Evolutionary conservation across 106 monocot species (phyloP).

Genomic region (Dendrobium huoshanense): DNA sequence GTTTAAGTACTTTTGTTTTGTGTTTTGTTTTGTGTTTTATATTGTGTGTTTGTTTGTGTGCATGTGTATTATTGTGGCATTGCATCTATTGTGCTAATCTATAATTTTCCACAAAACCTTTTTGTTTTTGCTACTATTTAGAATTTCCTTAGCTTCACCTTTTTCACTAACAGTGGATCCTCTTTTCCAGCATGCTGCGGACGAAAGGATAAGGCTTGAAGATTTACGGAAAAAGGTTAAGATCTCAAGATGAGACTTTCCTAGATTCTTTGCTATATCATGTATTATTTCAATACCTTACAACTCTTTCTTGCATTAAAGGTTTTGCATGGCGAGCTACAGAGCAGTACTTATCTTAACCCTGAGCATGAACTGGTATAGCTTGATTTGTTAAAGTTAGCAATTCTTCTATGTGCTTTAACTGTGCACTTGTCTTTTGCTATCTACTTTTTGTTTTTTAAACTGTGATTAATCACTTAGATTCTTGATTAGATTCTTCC

Average conservation of each 20-base stretch:
- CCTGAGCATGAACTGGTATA: conserved; percentile 76
- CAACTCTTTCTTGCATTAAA: conserved; percentile 18
- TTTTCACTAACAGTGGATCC: not conserved
- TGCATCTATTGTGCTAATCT: no score
- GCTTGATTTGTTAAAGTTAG: not conserved
- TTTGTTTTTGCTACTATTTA: not conserved
- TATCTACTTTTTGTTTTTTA: not conserved
- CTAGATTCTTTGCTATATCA: not conserved
- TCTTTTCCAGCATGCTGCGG: conserved; percentile 86
- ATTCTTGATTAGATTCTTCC: conserved; percentile 63
- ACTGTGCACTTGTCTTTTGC: not conserved
- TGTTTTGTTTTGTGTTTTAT: no score
- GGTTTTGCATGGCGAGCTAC: conserved; percentile 80
- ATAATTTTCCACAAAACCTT: not conserved
- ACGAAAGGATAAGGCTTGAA: conserved; percentile 95
- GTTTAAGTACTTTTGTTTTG: no score
- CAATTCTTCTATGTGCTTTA: not conserved
- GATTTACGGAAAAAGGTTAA: conserved; percentile 79
- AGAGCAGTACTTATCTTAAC: conserved; percentile 43
- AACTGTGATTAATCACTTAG: not conserved
- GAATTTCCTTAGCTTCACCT: not conserved
- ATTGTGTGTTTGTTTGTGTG: no score
- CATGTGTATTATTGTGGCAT: no score
- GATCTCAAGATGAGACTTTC: not conserved
- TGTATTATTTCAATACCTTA: not conserved